Evolutionary conservation across 495 filamentous ascomycete genomes (phyloP).

Genomic region (Penicillium paradoxum): DNA sequence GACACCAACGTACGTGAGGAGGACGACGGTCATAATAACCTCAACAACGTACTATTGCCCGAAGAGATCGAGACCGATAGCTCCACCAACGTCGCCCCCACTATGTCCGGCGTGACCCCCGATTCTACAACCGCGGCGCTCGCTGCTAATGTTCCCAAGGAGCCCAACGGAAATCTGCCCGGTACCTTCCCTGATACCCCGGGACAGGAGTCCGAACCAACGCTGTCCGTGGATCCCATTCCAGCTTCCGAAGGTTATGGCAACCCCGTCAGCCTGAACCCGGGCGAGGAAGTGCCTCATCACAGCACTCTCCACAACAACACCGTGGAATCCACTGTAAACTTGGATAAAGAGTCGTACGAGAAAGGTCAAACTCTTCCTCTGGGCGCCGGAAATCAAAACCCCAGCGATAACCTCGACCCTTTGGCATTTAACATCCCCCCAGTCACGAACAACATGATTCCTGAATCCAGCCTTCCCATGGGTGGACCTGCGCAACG

Average conservation of each 20-base stretch:
- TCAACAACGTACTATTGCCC: conserved; percentile 83
- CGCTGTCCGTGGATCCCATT: conserved; percentile 57
- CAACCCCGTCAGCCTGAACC: conserved; percentile 73
- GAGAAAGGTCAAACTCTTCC: conserved; percentile 60
- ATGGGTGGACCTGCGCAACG: conserved; percentile 43
- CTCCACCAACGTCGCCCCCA: conserved; percentile 35
- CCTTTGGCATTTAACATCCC: conserved; percentile 57
- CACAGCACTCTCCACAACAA: conserved; percentile 46
- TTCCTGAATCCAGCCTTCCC: conserved; percentile 83
- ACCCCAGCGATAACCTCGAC: conserved; percentile 6
- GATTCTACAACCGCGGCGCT: conserved; percentile 70
- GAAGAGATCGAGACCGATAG: conserved; percentile 54
- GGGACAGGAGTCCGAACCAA: conserved; percentile 47
- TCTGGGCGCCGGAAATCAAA: conserved; percentile 20
- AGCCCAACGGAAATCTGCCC: conserved; percentile 52
- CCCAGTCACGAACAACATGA: conserved; percentile 58
- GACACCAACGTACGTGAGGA: conserved; percentile 75
- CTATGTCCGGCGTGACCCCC: conserved; percentile 66
- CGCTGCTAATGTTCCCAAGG: conserved; percentile 62
- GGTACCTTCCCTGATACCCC: conserved; percentile 81
- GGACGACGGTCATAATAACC: conserved; percentile 67
- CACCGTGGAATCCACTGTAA: conserved; percentile 53
- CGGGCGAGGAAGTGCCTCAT: conserved; percentile 76
- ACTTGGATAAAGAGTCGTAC: conserved; percentile 78
- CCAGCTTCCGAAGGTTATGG: conserved; percentile 72